Evolutionary conservation across 148 eudicot species (phyloP), one percentile per base, ranked within the genome.

Genomic region (Chenopodium album): DNA sequence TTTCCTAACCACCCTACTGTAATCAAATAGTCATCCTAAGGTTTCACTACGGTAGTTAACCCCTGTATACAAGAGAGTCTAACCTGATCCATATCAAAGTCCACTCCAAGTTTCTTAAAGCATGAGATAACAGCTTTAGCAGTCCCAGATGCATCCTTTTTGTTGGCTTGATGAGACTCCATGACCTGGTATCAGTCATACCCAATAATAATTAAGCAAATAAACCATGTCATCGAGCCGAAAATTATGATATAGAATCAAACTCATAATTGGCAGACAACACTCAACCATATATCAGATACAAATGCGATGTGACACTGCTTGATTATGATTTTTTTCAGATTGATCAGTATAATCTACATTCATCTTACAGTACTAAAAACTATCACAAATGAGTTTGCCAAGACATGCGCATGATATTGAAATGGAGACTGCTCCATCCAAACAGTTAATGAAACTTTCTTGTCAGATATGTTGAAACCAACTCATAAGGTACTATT

Each of bases 111-210:
- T 68, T 95, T 93, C 89, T 93, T 88, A 81, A 95, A 95, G 90
- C 94, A 92, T 63, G 98, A 92, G 76, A 95, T 91, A 80, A 95
- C 98, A 85, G 94, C 98, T 87, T 93, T 95, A 64, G 98, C 98
- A 84, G 98, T 95, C 84, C 98, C 98, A 78, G 98, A 95, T 22
- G 92, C 84, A 83, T 95, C 98, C 90, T 87, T 75, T 83, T 95
- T 93, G 86, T 87, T 87, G 41, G 92, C 79, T 87, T 95, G 98
- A 87, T 93, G 98, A 65, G 98, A 95, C 82, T 95, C 98, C 91
- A 90, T 84, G 48, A 95, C 98, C 98, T 94, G 22, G 60, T 64
- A 71, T 34, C 41, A 80, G 50, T 71, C 31, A 70, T 9, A 70
- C 60, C 66, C 60, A 10, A 62, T 62, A 73, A 19, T 56, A 37